Conservation (phyloP, 73 alveolate genomes). For the Effrenium voratum region DNA sequence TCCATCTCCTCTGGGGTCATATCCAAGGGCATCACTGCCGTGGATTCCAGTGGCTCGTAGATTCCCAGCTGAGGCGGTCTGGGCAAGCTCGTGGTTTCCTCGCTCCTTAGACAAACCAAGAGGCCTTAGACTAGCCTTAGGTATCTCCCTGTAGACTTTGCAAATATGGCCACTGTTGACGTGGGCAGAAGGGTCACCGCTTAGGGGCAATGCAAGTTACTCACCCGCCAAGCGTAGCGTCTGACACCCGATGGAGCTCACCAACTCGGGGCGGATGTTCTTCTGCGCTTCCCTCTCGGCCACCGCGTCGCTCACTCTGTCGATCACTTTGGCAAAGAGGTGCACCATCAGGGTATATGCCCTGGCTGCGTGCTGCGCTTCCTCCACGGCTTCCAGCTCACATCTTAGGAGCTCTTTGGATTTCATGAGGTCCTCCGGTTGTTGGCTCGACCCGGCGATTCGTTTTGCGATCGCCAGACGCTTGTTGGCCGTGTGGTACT, state of each 20-base stretch:
- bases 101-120: conserved; percentile 46
- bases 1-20: conserved; percentile 93
- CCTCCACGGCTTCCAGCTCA: conserved; percentile 87
- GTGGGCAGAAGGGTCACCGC: too few relatives aligned
- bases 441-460: conserved; percentile 82
- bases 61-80: conserved; percentile 83
- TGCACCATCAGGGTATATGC: conserved; percentile 89
- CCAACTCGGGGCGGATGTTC: conserved; percentile 90
- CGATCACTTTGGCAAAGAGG: conserved; percentile 76
- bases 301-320: conserved; percentile 89
- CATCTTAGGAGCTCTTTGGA: conserved; percentile 74
- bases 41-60: conserved; percentile 46
- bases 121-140: too few relatives aligned
- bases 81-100: conserved; percentile 62
- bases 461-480: conserved; percentile 88
- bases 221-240: background rate
- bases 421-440: conserved; percentile 68
- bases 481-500: conserved; percentile 87
- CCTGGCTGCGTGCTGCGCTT: conserved; percentile 80
- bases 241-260: conserved; percentile 88
- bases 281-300: conserved; percentile 91
- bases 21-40: conserved; percentile 87
- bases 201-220: too few relatives aligned
- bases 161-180: too few relatives aligned
- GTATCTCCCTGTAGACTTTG: too few relatives aligned